Evolutionary conservation across 2,329 filamentous ascomycete species (phyloP), one percentile per base, ranked within the genome.

Genomic region (Zalaria obscura): DNA sequence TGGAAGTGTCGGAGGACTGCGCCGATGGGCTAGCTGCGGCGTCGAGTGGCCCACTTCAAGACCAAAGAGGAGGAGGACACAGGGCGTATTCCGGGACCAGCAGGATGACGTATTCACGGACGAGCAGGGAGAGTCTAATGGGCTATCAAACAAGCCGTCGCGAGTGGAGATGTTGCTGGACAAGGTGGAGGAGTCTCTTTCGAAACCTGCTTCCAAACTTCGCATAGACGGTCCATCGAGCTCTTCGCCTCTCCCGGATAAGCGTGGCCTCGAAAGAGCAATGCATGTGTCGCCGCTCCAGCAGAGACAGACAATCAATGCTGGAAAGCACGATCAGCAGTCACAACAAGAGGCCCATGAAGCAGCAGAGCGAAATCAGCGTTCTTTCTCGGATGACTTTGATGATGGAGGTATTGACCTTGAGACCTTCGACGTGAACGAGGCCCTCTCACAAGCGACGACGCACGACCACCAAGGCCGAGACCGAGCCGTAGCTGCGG

Each of bases 11-110:
- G 59, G 57, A 43, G 66, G 66, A 3, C 53, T 70, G 38, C 56
- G 67, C 38, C 54, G 68, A 46, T 71, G 67, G 67, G 64, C 64
- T 26, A 71, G 68, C 50, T 69, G 67, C 41, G 67, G 67, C 7
- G 58, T 66, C 6, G 66, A 70, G 42, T 70, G 66, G 53, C 67
- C 67, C 5, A 52, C 55, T 8, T 63, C 61, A 5, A 55, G 48
- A 46, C 54, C 52, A 50, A 70, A 70, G 52, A 57, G 58, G 40
- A 52, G 62, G 41, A 60, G 58, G 40, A 61, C 55, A 2, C 55
- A 54, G 29, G 48, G 58, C 5, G 48, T 52, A 3, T 58, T 63
- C 28, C 50, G 58, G 35, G 49, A 50, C 38, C 46, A 60, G 28
- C 45, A 55, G 45, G 49, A 52, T 33, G 43, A 48, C 32, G 42